These are phyloP conservation scores for Calonectria ilicicola DNA, from an alignment of 2,329 filamentous ascomycete species.

Conservation along the genomic window DNA sequence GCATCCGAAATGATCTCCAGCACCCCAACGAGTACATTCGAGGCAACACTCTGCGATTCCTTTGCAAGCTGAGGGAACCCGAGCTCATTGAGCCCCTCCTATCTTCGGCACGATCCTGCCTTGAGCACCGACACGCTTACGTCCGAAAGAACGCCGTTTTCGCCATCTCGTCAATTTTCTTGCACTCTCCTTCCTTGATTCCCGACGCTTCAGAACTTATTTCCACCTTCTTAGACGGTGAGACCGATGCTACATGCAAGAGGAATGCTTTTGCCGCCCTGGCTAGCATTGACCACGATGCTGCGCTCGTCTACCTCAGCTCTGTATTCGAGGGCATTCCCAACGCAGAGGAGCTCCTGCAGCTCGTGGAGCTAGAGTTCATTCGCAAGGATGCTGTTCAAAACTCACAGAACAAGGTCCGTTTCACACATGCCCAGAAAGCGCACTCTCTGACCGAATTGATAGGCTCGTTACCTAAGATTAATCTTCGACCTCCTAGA, in stretches of 20 bases:
- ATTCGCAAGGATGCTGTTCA: slow-evolving; percentile 97
- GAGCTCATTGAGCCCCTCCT: slow-evolving; percentile 97
- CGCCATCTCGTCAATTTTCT: slow-evolving; percentile 91
- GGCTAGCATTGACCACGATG: slow-evolving; percentile 91
- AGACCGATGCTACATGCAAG: slow-evolving; percentile 96
- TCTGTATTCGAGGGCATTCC: slow-evolving; percentile 92
- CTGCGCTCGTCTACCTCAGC: slow-evolving; percentile 88
- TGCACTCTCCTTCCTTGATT: slow-evolving; percentile 90
- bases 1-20: slow-evolving; percentile 96
- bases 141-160: slow-evolving; percentile 99
- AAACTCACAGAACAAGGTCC: slow-evolving; percentile 92
- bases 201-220: slow-evolving; percentile 96
- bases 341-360: slow-evolving; percentile 92
- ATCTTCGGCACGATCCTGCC: slow-evolving; percentile 89
- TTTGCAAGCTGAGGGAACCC: slow-evolving; percentile 94
- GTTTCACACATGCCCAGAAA: slow-evolving; percentile 34
- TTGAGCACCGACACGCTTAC: slow-evolving; percentile 97
- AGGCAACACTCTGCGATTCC: slow-evolving; percentile 97
- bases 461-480: slow-evolving; percentile 85
- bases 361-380: slow-evolving; percentile 95
- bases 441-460: slow-evolving; percentile 40
- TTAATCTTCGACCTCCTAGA: slow-evolving; percentile 97
- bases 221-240: slow-evolving; percentile 86
- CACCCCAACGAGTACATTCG: slow-evolving; percentile 98
- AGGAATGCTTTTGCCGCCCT: slow-evolving; percentile 96